phyloP scores from a whole-genome alignment of 1,284 basidiomycete species.

The Meira miltonrushii region DNA sequence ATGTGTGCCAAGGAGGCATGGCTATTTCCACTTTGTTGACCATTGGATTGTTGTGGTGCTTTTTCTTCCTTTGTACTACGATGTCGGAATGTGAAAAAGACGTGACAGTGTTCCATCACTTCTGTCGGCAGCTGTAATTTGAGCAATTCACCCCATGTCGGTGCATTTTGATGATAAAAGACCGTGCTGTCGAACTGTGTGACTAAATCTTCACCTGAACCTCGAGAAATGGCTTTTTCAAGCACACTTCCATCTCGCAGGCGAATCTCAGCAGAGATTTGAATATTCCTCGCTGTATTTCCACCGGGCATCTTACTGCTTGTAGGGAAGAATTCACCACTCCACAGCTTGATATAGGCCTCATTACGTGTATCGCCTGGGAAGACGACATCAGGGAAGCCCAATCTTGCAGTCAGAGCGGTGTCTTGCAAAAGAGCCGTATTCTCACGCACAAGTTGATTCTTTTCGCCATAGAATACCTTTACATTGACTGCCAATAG shows the following conservation, averaged over 20 bases:
- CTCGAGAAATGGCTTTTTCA: slow-evolving; percentile 72
- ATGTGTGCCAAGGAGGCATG: not conserved
- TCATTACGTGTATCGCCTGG: slow-evolving; percentile 89
- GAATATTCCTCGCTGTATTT: slow-evolving; percentile 61
- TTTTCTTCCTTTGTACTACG: slow-evolving; percentile 58
- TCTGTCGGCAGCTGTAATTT: slow-evolving; percentile 73
- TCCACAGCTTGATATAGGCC: slow-evolving; percentile 68
- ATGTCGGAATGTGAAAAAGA: slow-evolving; percentile 90
- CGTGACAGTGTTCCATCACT: slow-evolving; percentile 72
- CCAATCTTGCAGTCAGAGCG: slow-evolving; percentile 78
- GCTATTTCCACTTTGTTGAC: not conserved
- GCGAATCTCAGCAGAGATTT: slow-evolving; percentile 84
- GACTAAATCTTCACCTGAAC: slow-evolving; percentile 74
- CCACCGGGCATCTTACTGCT: slow-evolving; percentile 40
- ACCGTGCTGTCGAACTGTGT: slow-evolving; percentile 84
- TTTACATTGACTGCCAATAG: slow-evolving; percentile 82
- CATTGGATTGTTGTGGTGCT: not conserved
- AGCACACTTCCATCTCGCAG: slow-evolving; percentile 68
- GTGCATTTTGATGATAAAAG: slow-evolving; percentile 54
- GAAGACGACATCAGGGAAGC: slow-evolving; percentile 93
- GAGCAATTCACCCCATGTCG: slow-evolving; percentile 87
- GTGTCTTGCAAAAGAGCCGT: slow-evolving; percentile 77
- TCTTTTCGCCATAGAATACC: slow-evolving; percentile 74
- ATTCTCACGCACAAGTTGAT: slow-evolving; percentile 74
- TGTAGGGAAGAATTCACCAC: slow-evolving; percentile 41